Percentiles rank a stretch among this genome's conserved stretches.
phyloP scores from a whole-genome alignment of 495 filamentous ascomycete species.

The Penicillium silybi region DNA sequence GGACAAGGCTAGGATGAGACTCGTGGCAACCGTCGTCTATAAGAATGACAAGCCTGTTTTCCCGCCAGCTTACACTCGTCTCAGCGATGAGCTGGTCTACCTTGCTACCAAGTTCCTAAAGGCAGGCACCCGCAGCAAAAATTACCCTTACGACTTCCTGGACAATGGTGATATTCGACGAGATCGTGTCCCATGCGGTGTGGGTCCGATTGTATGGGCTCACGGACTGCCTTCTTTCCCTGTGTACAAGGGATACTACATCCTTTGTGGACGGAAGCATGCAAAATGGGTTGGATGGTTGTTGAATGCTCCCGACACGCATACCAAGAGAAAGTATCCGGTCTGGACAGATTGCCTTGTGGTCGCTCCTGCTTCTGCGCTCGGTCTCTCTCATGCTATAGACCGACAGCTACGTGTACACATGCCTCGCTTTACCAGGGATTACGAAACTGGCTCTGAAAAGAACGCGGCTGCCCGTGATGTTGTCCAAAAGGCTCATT shows the following conservation, averaged over 20 bases:
- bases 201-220: conserved; percentile 15
- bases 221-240: conserved; percentile 23
- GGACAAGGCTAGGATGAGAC: not conserved
- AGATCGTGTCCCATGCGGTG: conserved; percentile 12
- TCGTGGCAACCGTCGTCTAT: not conserved
- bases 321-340: not conserved
- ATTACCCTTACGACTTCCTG: conserved; percentile 20
- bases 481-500: conserved; percentile 7
- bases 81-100: conserved; percentile 22
- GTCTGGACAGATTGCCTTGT: conserved; percentile 17
- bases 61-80: conserved; percentile 12
- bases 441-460: not conserved
- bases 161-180: conserved; percentile 10
- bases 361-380: conserved; percentile 14
- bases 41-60: not conserved
- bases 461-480: conserved; percentile 1
- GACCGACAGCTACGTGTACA: conserved; percentile 11
- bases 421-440: not conserved
- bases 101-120: conserved; percentile 16
- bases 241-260: conserved; percentile 20
- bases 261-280: conserved; percentile 17
- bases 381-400: not conserved
- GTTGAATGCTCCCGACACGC: not conserved
- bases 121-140: not conserved
- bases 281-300: conserved; percentile 9